Base-by-base conservation (phyloP, 306 rosid genomes). In the Hylodesmum podocarpum region DNA sequence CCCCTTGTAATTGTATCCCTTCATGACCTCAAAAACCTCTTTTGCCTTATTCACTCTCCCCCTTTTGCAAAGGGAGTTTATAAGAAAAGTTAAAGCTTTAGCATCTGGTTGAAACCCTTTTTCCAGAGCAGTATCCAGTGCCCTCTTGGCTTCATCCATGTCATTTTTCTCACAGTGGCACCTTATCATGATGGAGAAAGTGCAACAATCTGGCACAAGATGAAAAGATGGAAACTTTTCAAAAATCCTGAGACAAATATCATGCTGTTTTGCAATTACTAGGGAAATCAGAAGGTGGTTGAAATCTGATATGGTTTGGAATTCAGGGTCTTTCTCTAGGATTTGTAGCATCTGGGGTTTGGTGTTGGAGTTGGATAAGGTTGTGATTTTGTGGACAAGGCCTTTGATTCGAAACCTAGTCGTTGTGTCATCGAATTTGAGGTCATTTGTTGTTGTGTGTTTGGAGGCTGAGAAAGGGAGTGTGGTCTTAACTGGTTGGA, bases 11-110 rank as follows among this genome's bases (percentile, higher is more conserved):
- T 83, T 81, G 53, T 53, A 79, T 14, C 96, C 93, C 65, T 70
- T 37, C 88, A 86, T 78, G 29, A 83, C 46, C 59, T 85, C 88
- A 53, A 90, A 76, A 80, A 90, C 87, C 80, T 88, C 91, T 33
- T 75, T 36, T 73, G 97, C 97, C 71, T 82, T 90, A 77, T 89
- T 80, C 70, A 78, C 41, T 53, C 74, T 88, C 16, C 97, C 97
- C 50, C 83, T 91, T 78, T 82, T 91, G 82, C 93, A 86, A 10
- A 90, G 64, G 1, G 89, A 84, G 36, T 89, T 77, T n/a, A 91
- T 59, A n/a, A 91, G 81, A 36, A 84, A 41, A 36, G 87, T 89
- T 21, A 87, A 6, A 1, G 91, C 89, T 69, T 78, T 80, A 57
- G 49, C 82, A 75, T 86, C 73, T 70, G 88, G 91, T 18, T 24